These are phyloP conservation scores for Rhodotorula sp. DNA, from an alignment of 1,284 basidiomycete species.

Conservation along the genomic window DNA sequence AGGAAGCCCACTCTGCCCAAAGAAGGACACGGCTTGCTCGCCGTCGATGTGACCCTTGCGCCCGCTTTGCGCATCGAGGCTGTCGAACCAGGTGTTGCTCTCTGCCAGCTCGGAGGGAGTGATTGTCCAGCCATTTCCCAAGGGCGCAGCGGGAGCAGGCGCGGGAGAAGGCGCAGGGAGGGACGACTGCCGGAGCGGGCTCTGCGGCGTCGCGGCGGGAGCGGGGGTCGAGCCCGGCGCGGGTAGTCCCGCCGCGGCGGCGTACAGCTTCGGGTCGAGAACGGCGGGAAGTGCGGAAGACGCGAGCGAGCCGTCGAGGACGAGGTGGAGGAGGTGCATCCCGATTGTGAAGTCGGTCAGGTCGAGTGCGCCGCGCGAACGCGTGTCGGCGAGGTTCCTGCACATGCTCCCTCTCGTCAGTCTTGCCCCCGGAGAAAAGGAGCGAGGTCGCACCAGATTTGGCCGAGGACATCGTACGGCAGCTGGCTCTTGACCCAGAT, in stretches of 20 bases:
- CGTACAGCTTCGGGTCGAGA: conserved; percentile 88
- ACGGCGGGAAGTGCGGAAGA: conserved; percentile 65
- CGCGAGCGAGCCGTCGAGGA: conserved; percentile 78
- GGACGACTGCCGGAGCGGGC: background rate
- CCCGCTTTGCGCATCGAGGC: conserved; percentile 71
- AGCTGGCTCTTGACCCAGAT: conserved; percentile 93
- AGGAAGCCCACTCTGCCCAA: conserved; percentile 86
- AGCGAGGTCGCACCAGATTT: conserved; percentile 76
- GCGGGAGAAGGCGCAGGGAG: background rate
- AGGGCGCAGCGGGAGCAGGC: background rate
- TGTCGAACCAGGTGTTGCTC: conserved; percentile 80
- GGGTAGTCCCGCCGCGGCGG: conserved; percentile 63
- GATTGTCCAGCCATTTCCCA: conserved; percentile 70
- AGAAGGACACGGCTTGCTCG: conserved; percentile 92
- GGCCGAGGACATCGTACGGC: conserved; percentile 81
- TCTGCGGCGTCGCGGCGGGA: background rate
- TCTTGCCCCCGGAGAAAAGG: background rate
- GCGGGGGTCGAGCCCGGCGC: background rate
- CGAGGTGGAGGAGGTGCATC: conserved; percentile 72
- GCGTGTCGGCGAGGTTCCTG: conserved; percentile 93
- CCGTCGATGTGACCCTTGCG: conserved; percentile 78
- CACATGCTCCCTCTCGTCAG: background rate
- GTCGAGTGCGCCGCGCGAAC: conserved; percentile 86
- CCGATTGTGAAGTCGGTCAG: conserved; percentile 91
- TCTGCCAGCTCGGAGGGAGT: conserved; percentile 76